phyloP scores from a whole-genome alignment of 1,284 basidiomycete species.

The Cutaneotrichosporon cavernicola region DNA sequence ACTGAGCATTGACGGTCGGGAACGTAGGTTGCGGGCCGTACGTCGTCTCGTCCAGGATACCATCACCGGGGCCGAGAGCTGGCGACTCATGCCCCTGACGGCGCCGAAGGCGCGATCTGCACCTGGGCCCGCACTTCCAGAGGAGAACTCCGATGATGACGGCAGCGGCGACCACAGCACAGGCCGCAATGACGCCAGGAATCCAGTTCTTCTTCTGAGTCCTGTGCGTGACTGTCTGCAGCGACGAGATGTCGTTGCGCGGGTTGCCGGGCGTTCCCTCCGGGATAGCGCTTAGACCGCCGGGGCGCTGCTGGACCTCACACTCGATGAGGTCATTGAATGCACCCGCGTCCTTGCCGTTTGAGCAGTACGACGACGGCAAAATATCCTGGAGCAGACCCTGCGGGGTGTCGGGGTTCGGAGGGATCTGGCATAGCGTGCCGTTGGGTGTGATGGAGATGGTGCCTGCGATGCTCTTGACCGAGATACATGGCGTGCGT shows the following conservation, averaged over 20 bases:
- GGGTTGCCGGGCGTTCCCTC: background rate
- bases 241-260: background rate
- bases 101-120: background rate
- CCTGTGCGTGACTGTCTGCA: background rate
- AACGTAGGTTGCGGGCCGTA: background rate
- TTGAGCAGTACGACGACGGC: background rate
- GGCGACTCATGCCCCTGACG: background rate
- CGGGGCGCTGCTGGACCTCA: background rate
- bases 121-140: background rate
- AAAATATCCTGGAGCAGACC: background rate
- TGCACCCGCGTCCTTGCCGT: background rate
- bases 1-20: background rate
- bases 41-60: background rate
- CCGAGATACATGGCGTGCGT: background rate
- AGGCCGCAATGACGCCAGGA: background rate
- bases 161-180: background rate
- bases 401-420: background rate
- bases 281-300: background rate
- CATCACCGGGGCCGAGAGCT: background rate
- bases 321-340: conserved; percentile 2
- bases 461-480: background rate
- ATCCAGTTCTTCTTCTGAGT: background rate
- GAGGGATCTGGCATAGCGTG: background rate
- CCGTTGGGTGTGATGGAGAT: background rate
- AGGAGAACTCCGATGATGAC: background rate